A percentile compares a stretch with the other conserved stretches of the same genome.
These are phyloP conservation scores for Ceratonia siliqua DNA, from an alignment of 306 rosid species.

Conservation along the genomic window DNA sequence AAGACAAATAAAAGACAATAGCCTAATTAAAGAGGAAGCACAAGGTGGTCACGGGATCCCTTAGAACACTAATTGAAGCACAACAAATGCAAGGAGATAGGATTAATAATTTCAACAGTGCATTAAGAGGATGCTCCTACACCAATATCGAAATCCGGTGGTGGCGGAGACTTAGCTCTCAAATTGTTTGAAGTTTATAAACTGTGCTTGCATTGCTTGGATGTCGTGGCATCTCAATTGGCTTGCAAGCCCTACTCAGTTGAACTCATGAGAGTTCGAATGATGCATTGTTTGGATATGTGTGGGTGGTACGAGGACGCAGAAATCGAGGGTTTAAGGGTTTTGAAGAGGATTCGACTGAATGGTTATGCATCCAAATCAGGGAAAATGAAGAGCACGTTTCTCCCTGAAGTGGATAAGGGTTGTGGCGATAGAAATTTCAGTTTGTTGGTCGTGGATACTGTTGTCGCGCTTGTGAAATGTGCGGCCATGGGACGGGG, in stretches of 20 bases:
- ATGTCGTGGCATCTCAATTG: slow-evolving; percentile 55
- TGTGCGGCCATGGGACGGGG: slow-evolving; percentile 53
- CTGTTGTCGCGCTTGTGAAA: slow-evolving; percentile 52
- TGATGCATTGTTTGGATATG: slow-evolving; percentile 56
- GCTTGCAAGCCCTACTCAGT: slow-evolving; percentile 57
- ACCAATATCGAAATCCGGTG: slow-evolving; percentile 37
- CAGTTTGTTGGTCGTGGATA: slow-evolving; percentile 50
- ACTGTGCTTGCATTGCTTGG: slow-evolving; percentile 72
- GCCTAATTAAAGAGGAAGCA: too few species aligned
- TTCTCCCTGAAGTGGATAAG: slow-evolving; percentile 54
- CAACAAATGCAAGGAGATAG: too few species aligned
- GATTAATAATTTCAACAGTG: too few species aligned
- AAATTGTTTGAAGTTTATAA: slow-evolving; percentile 54
- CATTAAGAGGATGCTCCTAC: too few species aligned
- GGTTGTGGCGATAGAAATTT: slow-evolving; percentile 48
- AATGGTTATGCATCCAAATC: slow-evolving; percentile 11
- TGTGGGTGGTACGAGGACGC: slow-evolving; percentile 54
- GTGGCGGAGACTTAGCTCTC: slow-evolving; percentile 23
- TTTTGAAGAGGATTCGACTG: slow-evolving; percentile 59
- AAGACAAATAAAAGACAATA: too few species aligned
- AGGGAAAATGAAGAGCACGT: slow-evolving; percentile 30
- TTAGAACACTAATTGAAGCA: too few species aligned
- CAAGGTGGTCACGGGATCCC: too few species aligned
- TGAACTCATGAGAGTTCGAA: slow-evolving; percentile 58
- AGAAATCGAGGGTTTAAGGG: slow-evolving; percentile 49